Percentiles rank a stretch among this genome's conserved stretches.
These are phyloP conservation scores for Neofusicoccum kwambonambiense DNA, from an alignment of 2,329 filamentous ascomycete species.

Conservation along the genomic window DNA sequence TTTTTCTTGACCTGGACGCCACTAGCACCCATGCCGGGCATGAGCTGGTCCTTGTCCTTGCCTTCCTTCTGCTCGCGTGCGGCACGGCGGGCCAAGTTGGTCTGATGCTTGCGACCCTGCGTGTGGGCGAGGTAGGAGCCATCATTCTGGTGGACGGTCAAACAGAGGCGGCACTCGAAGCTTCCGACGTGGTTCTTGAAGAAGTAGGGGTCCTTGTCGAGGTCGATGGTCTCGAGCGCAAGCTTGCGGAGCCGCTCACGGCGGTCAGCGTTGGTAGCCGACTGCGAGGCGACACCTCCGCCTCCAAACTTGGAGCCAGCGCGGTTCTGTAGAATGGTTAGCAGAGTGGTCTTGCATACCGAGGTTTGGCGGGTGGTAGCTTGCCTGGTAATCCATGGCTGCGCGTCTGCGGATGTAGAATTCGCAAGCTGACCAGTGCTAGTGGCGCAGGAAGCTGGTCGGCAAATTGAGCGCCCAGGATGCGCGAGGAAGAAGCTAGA, in stretches of 20 bases:
- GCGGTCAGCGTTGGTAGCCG: constrained; percentile 92
- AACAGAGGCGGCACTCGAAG: constrained; percentile 94
- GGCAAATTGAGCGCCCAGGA: background rate
- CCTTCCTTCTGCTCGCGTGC: constrained; percentile 95
- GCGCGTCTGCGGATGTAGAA: background rate
- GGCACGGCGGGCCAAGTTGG: constrained; percentile 90
- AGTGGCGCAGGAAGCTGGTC: background rate
- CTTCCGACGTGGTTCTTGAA: constrained; percentile 99
- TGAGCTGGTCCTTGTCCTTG: constrained; percentile 65
- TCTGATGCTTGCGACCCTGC: constrained; percentile 98
- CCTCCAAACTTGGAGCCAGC: constrained; percentile 97
- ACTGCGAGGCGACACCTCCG: constrained; percentile 90
- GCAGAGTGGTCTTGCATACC: constrained; percentile 10
- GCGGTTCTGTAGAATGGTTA: constrained; percentile 63
- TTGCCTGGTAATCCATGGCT: constrained; percentile 20
- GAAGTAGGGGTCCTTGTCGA: constrained; percentile 99
- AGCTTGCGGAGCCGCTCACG: constrained; percentile 97
- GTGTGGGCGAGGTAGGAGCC: constrained; percentile 98
- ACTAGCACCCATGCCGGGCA: constrained; percentile 71
- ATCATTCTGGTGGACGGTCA: constrained; percentile 98
- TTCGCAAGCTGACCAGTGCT: background rate
- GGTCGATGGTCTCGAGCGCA: constrained; percentile 96
- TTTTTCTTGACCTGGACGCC: constrained; percentile 66
- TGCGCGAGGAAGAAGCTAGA: background rate
- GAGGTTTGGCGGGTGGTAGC: background rate